phyloP scores from a whole-genome alignment of 2,329 filamentous ascomycete genomes.

The Fusarium coicis region DNA sequence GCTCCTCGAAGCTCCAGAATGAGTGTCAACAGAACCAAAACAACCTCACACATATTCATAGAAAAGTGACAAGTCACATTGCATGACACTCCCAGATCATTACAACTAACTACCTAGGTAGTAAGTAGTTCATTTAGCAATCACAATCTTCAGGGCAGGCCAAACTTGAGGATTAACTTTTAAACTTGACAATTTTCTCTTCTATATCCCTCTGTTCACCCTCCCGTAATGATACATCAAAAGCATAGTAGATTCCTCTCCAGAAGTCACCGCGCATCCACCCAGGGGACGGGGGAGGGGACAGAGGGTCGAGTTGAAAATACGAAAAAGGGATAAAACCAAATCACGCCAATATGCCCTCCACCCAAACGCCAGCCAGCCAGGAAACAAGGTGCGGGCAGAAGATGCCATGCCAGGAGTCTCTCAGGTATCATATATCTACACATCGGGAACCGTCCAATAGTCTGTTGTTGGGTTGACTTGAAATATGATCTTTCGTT shows the following conservation, averaged over 20 bases:
- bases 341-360: constrained; percentile 50
- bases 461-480: constrained; percentile 33
- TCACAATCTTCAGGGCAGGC: constrained; percentile 1
- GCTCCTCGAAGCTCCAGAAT: not conserved
- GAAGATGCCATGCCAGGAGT: constrained; percentile 45
- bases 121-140: not conserved
- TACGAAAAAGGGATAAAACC: constrained; percentile 44
- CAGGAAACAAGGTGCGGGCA: constrained; percentile 45
- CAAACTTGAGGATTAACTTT: constrained; percentile 31
- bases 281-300: constrained; percentile 13
- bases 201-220: constrained; percentile 31
- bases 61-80: not conserved
- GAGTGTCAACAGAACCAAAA: not conserved
- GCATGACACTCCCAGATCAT: not conserved
- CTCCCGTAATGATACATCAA: constrained; percentile 23
- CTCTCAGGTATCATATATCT: constrained; percentile 51
- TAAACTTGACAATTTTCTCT: constrained; percentile 39
- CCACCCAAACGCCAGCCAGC: constrained; percentile 50
- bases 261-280: constrained; percentile 21
- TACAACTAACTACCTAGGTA: not conserved
- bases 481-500: constrained; percentile 32
- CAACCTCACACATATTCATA: not conserved
- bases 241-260: constrained; percentile 10
- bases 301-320: constrained; percentile 37
- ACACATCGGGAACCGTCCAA: constrained; percentile 45